phyloP scores from a whole-genome alignment of 148 eudicot genomes.

The Salicornia ramosissima region DNA sequence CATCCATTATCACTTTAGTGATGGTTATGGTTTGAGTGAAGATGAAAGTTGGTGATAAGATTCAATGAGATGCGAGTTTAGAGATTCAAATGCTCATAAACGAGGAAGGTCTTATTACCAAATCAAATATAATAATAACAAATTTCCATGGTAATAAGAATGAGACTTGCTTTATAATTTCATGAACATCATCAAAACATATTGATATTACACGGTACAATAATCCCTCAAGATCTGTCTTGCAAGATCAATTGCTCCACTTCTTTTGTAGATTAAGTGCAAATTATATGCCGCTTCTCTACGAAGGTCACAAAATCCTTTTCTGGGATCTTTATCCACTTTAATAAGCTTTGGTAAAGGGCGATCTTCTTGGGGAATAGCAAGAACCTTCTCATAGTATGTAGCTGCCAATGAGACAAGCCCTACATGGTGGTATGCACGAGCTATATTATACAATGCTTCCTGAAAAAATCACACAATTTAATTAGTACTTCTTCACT shows the following conservation, averaged over 20 bases:
- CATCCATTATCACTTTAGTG: too few species aligned
- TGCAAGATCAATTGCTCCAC: conserved; percentile 80
- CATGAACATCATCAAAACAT: background rate
- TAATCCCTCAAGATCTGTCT: conserved; percentile 75
- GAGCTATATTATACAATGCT: conserved; percentile 68
- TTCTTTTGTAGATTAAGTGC: conserved; percentile 74
- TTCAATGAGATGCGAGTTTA: too few species aligned
- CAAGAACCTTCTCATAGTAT: conserved; percentile 75
- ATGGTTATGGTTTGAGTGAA: too few species aligned
- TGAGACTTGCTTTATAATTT: too few species aligned
- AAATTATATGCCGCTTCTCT: conserved; percentile 90
- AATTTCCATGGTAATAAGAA: too few species aligned
- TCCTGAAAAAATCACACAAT: conserved; percentile 45
- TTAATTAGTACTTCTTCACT: background rate
- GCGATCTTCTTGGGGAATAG: conserved; percentile 43
- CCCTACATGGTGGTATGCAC: conserved; percentile 84
- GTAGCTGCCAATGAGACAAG: conserved; percentile 64
- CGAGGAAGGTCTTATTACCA: too few species aligned
- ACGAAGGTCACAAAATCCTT: conserved; percentile 72
- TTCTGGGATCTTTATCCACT: conserved; percentile 35
- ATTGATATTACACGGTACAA: conserved; percentile 36
- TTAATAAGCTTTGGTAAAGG: conserved; percentile 54
- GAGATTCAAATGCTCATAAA: too few species aligned
- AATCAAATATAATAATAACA: too few species aligned
- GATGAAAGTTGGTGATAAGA: too few species aligned